phyloP scores from a whole-genome alignment of 495 filamentous ascomycete species.

The Letharia columbiana region DNA sequence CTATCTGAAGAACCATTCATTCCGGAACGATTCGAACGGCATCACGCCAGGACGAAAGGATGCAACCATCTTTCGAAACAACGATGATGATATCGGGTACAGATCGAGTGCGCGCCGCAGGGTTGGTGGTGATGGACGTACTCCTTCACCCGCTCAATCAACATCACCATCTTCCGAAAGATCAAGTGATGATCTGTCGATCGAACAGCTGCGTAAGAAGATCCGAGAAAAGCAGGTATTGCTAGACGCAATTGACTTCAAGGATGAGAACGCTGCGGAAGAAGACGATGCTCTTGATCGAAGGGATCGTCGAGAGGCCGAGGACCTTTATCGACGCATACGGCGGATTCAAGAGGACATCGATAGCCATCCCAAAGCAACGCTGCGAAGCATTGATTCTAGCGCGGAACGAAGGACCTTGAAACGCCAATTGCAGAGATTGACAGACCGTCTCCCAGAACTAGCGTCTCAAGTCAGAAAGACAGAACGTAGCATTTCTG shows the following conservation, averaged over 20 bases:
- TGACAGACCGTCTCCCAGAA: slow-evolving; percentile 84
- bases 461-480: slow-evolving; percentile 85
- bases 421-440: slow-evolving; percentile 77
- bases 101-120: slow-evolving; percentile 88
- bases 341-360: slow-evolving; percentile 96
- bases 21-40: slow-evolving; percentile 50
- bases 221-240: slow-evolving; percentile 92
- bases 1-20: slow-evolving; percentile 93
- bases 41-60: slow-evolving; percentile 64
- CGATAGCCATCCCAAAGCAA: slow-evolving; percentile 77
- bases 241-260: slow-evolving; percentile 95
- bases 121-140: slow-evolving; percentile 60
- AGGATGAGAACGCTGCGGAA: slow-evolving; percentile 80
- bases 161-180: slow-evolving; percentile 62
- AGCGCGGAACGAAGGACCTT: slow-evolving; percentile 78
- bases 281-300: slow-evolving; percentile 90
- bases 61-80: slow-evolving; percentile 93
- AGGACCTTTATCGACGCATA: slow-evolving; percentile 88
- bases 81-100: slow-evolving; percentile 76
- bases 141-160: slow-evolving; percentile 62
- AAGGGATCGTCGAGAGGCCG: slow-evolving; percentile 81
- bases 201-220: slow-evolving; percentile 86
- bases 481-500: slow-evolving; percentile 85
- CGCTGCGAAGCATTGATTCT: slow-evolving; percentile 63
- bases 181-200: slow-evolving; percentile 68